Conservation (phyloP, 2,329 filamentous ascomycete species). For the Ophiognomonia clavigignenti-juglandacearum region DNA sequence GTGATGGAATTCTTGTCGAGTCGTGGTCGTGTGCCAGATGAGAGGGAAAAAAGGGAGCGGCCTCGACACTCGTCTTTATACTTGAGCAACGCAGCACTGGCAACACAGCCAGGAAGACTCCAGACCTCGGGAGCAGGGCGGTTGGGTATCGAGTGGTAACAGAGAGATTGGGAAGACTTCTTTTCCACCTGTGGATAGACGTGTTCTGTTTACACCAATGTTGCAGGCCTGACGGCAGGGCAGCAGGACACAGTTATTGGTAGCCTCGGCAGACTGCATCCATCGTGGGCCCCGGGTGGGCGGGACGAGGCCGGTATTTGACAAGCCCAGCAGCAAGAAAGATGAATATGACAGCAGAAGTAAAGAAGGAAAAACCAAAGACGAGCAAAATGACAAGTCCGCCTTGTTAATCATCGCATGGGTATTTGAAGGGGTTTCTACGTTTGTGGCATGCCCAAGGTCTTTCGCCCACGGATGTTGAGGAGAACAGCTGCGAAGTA, state of each 20-base stretch:
- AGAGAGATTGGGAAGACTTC: slow-evolving; percentile 1
- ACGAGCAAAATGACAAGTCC: neutral
- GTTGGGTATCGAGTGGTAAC: slow-evolving; percentile 4
- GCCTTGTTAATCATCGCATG: neutral
- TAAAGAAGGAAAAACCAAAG: neutral
- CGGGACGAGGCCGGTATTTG: slow-evolving; percentile 15
- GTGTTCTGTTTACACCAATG: slow-evolving; percentile 10
- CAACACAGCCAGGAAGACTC: slow-evolving; percentile 2
- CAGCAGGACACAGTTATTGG: slow-evolving; percentile 12
- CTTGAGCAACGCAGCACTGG: slow-evolving; percentile 4
- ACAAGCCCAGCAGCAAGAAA: no score
- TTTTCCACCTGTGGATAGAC: slow-evolving; percentile 9
- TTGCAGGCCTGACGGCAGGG: slow-evolving; percentile 15
- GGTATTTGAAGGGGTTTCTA: no score
- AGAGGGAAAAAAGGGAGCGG: slow-evolving; percentile 5
- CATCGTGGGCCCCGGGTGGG: slow-evolving; percentile 1
- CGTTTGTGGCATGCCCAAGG: neutral
- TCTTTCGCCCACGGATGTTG: slow-evolving; percentile 4
- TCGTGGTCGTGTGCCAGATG: slow-evolving; percentile 1
- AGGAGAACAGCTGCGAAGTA: neutral
- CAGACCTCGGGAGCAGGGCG: slow-evolving; percentile 1
- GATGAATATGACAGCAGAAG: slow-evolving; percentile 5
- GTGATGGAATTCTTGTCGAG: no score
- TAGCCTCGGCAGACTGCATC: slow-evolving; percentile 14
- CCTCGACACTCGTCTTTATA: slow-evolving; percentile 16